Conservation (phyloP, 2,329 filamentous ascomycete genomes). For the Ustilaginoidea virens region DNA sequence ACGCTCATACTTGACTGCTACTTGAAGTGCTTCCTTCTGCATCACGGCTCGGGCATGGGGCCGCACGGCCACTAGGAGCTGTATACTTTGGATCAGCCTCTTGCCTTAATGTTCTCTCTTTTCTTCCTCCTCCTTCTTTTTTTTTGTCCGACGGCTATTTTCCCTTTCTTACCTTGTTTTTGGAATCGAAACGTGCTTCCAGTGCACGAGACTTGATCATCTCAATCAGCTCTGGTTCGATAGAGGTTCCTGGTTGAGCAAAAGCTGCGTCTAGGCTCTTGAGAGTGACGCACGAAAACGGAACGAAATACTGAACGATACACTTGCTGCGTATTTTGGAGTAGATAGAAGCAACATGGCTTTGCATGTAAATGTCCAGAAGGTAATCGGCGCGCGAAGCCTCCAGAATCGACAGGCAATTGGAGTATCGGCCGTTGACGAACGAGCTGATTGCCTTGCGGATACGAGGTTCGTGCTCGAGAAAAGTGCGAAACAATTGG, state of each 20-base stretch:
- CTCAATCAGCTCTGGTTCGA: constrained; percentile 58
- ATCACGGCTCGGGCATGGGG: constrained; percentile 51
- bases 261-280: constrained; percentile 68
- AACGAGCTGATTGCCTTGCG: constrained; percentile 82
- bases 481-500: constrained; percentile 63
- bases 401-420: constrained; percentile 70
- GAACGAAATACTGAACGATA: constrained; percentile 82
- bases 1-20: constrained; percentile 55
- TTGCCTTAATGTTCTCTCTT: not conserved
- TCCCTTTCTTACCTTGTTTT: constrained; percentile 43
- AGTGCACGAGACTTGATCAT: constrained; percentile 65
- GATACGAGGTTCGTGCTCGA: constrained; percentile 88
- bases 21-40: constrained; percentile 52
- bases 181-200: constrained; percentile 69
- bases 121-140: too few relatives aligned
- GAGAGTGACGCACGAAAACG: constrained; percentile 77
- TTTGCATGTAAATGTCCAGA: constrained; percentile 75
- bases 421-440: constrained; percentile 77
- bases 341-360: constrained; percentile 57
- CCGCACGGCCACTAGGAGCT: constrained; percentile 60
- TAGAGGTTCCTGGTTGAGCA: constrained; percentile 41
- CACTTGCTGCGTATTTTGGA: constrained; percentile 70
- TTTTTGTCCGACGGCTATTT: not conserved
- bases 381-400: constrained; percentile 72
- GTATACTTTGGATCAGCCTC: not conserved